Base-by-base conservation (phyloP, 768 basidiomycete genomes). In the Clavulina sp. region DNA sequence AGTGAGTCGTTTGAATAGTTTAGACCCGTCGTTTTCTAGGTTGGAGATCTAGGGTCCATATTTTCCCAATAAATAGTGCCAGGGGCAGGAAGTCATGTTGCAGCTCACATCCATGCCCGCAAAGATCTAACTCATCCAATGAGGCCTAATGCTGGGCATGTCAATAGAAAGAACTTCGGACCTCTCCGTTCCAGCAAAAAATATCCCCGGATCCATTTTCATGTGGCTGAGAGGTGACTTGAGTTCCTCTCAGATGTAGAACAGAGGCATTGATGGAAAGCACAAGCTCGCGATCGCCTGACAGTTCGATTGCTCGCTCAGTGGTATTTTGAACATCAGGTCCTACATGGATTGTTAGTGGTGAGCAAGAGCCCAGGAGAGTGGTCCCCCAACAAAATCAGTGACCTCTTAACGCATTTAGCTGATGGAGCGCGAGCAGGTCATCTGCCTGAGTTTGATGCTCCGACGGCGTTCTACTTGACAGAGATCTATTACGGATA, bases 191-290 rank as follows among this genome's bases (percentile, higher is more conserved):
- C 56, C 57, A 62, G 47, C 56, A 56, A 23, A 62, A 46, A 23
- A 60, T 54, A 50, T 58, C 53, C 6, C 46, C 50, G 2, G 51
- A 44, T 26, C 21, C 29, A 16, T 24, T 18, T 1, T 49, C 47
- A 51, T 64, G 59, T 5, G 64, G 64, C 54, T 65, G 64, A 5
- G 7, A 23, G 4, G 59, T 55, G 1, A 61, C 48, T 4, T 41
- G n/a, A 3, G 56, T 52, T 3, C 64, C 64, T 18, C 64, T 57
- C 31, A 65, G 60, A 49, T 65, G 63, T 6, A 65, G 59, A 3
- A 65, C 60, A 3, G 60, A 59, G 5, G 59, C 53, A 44, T 61
- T 60, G 48, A 64, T 60, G 31, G 26, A 29, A 7, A 49, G 43
- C n/a, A n/a, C n/a, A n/a, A n/a, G n/a, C n/a, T n/a, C n/a, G n/a